Conservation (phyloP, 2,329 filamentous ascomycete species). For the Beauveria sp. region DNA sequence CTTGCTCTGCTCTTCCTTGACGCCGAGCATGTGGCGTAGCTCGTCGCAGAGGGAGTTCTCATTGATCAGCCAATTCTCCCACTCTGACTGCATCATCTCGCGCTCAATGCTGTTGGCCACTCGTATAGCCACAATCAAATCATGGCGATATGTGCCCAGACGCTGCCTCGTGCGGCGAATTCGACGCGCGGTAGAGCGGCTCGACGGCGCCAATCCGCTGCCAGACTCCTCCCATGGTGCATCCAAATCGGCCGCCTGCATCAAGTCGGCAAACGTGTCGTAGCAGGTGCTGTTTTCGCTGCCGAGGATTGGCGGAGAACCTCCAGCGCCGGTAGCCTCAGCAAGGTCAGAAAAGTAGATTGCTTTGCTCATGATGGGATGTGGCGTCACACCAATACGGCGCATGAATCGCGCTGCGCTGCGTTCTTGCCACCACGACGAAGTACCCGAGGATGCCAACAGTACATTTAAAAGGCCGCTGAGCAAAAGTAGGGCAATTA, state of each 20-base stretch:
- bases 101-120: slow-evolving; percentile 84
- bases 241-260: slow-evolving; percentile 51
- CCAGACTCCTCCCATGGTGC: slow-evolving; percentile 47
- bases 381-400: slow-evolving; percentile 70
- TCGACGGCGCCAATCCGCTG: slow-evolving; percentile 37
- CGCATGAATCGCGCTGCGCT: slow-evolving; percentile 75
- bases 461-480: slow-evolving; percentile 69
- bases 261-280: slow-evolving; percentile 52
- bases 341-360: slow-evolving; percentile 79
- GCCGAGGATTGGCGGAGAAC: slow-evolving; percentile 27
- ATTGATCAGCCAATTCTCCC: slow-evolving; percentile 83
- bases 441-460: slow-evolving; percentile 64
- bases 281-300: slow-evolving; percentile 49
- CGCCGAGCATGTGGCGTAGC: slow-evolving; percentile 38
- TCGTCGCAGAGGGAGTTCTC: slow-evolving; percentile 71
- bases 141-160: slow-evolving; percentile 78
- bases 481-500: slow-evolving; percentile 59
- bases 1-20: slow-evolving; percentile 18
- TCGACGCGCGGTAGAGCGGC: slow-evolving; percentile 51
- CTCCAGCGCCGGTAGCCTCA: slow-evolving; percentile 42
- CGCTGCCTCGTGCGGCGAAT: slow-evolving; percentile 75
- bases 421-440: slow-evolving; percentile 80
- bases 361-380: slow-evolving; percentile 73
- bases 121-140: slow-evolving; percentile 82
- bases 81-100: slow-evolving; percentile 80